Conservation (phyloP, 2,329 filamentous ascomycete species). For the Rhinocladiella mackenziei region DNA sequence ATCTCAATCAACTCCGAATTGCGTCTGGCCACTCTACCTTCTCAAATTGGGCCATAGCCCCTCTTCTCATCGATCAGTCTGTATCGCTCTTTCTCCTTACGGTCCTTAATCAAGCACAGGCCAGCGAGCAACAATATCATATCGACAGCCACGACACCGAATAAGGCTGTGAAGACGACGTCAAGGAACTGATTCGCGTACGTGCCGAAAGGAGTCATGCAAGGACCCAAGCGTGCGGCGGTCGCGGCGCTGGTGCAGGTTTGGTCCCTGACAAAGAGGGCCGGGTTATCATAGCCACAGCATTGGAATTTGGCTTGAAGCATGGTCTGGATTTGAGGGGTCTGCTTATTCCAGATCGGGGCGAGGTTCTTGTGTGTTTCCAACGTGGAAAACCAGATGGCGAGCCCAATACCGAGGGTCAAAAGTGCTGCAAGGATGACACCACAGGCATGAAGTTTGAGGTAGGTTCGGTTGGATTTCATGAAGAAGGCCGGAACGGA, state of each 20-base stretch:
- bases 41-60: slow-evolving; percentile 38
- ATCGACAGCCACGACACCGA: slow-evolving; percentile 71
- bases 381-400: slow-evolving; percentile 70
- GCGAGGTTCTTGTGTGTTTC: slow-evolving; percentile 61
- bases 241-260: slow-evolving; percentile 67
- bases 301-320: slow-evolving; percentile 74
- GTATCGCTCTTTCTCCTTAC: slow-evolving; percentile 74
- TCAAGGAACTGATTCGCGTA: slow-evolving; percentile 71
- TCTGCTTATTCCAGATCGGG: slow-evolving; percentile 58
- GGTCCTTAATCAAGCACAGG: slow-evolving; percentile 73
- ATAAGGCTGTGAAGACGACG: slow-evolving; percentile 71
- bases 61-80: slow-evolving; percentile 77
- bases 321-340: slow-evolving; percentile 58
- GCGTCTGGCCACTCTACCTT: too few species aligned
- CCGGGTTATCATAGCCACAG: slow-evolving; percentile 74
- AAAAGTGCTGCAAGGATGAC: slow-evolving; percentile 60
- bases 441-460: slow-evolving; percentile 66
- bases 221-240: slow-evolving; percentile 66
- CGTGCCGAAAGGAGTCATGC: slow-evolving; percentile 61
- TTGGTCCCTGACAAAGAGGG: slow-evolving; percentile 64
- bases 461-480: slow-evolving; percentile 61
- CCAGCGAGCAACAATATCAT: slow-evolving; percentile 65
- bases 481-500: slow-evolving; percentile 69
- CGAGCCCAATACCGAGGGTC: slow-evolving; percentile 62
- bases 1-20: too few species aligned